Base-by-base conservation (phyloP, 352 stramenopile genomes). In the Phytopythium boreale region DNA sequence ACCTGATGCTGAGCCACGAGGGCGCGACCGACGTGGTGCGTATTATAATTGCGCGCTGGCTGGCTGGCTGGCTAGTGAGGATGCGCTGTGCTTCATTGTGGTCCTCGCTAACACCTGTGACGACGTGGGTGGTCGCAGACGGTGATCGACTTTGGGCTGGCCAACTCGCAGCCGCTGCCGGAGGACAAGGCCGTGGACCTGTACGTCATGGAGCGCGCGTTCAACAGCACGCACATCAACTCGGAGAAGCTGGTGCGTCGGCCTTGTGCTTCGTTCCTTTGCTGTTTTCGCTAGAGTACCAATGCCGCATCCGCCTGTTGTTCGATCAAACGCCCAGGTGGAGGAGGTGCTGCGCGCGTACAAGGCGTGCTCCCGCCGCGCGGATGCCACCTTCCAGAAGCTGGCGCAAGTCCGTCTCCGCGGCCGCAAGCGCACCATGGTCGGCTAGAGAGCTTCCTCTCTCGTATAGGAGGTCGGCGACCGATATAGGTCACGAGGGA, bases 121-220 rank as follows among this genome's bases (percentile, higher is more conserved):
- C 31, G 20, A 56, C 50, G 22, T 64, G 34, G 34, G 14, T 36
- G 31, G 22, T 14, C 59, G 43, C 44, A 93, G 85, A 92, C 80
- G 24, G 83, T 95, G 67, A 95, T 95, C 53, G 86, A 95, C 62
- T 95, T 95, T 70, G 86, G 86, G 12, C 63, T 95, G n/a, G 86
- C 84, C 50, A 92, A 89, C 67, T 91, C 84, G 56, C 82, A 95
- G 60, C 84, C 86, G 31, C 70, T 93, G 43, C 84, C 84, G 9
- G 92, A 98, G 56, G 92, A 98, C 69, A 97, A 97, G 62, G 92
- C 89, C 20, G 92, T 98, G 15, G 92, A 98, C 44, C 75, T 98
- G 12, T 98, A 98, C 69, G 92, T 97, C 36, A 92, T 98, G 77
- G 92, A 98, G 69, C 86, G 92, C 46, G 92, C 92, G 4, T 97